phyloP scores from a whole-genome alignment of 208 protist genomes.

The Trypanosoma brucei region DNA sequence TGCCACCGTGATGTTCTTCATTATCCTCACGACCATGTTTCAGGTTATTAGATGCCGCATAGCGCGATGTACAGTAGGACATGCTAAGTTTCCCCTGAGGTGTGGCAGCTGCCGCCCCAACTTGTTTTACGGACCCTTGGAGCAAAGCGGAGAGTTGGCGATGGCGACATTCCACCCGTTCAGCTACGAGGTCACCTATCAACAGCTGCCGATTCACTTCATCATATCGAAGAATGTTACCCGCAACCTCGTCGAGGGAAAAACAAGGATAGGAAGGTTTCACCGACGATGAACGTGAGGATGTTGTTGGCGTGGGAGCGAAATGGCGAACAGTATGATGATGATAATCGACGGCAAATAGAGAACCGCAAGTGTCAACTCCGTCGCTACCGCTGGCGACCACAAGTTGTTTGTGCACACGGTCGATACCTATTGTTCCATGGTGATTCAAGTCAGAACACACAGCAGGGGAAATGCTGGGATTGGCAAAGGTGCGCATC shows the following conservation, averaged over 20 bases:
- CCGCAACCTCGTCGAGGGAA: conserved; percentile 10
- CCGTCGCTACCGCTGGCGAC: background rate
- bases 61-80: conserved; percentile 64
- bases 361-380: background rate
- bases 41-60: conserved; percentile 63
- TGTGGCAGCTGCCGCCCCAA: conserved; percentile 29
- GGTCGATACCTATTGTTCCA: conserved; percentile 2
- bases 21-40: conserved; percentile 91
- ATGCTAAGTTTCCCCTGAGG: conserved; percentile 55
- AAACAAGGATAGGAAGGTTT: conserved; percentile 5
- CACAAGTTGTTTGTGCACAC: conserved; percentile 10
- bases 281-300: background rate
- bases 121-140: conserved; percentile 31
- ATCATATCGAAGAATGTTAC: conserved; percentile 29
- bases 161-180: conserved; percentile 61
- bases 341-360: conserved; percentile 22
- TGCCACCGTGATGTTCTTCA: conserved; percentile 89
- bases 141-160: conserved; percentile 49
- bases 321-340: conserved; percentile 26
- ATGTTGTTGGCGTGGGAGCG: conserved; percentile 4
- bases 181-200: conserved; percentile 45
- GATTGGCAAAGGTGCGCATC: conserved; percentile 16
- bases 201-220: conserved; percentile 25
- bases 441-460: background rate
- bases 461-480: conserved; percentile 7